Evolutionary conservation across 176 grass and related monocot genomes (phyloP).

Genomic region (Eleusine coracana): DNA sequence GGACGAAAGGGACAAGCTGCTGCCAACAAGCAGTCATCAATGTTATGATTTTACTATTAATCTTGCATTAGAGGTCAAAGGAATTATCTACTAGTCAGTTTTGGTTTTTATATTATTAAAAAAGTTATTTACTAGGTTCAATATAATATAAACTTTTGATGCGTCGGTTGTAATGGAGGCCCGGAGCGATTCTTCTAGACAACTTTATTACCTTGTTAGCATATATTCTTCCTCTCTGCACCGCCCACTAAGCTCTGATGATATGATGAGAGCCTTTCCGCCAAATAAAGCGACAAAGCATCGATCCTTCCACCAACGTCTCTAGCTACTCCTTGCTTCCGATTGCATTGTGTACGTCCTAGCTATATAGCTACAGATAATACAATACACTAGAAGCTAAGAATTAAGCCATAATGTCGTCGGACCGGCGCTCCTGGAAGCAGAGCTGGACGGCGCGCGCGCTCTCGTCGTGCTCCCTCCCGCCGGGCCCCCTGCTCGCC

Average conservation of each 20-base stretch:
- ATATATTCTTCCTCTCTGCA: background rate
- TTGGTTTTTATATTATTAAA: no score
- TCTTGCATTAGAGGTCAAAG: no score
- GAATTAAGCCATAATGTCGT: conserved; percentile 35
- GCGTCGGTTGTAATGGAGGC: no score
- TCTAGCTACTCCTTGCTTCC: background rate
- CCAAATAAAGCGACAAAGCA: background rate
- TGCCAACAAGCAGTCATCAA: conserved; percentile 42
- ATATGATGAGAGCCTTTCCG: background rate
- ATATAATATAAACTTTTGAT: no score
- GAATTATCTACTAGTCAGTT: no score
- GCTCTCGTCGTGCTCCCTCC: conserved; percentile 63
- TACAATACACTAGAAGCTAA: no score
- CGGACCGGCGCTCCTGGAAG: conserved; percentile 52
- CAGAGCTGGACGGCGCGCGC: conserved; percentile 57
- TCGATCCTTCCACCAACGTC: background rate
- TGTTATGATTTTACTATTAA: background rate
- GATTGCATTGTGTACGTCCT: background rate
- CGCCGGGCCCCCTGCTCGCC: conserved; percentile 60
- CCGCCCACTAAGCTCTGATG: background rate
- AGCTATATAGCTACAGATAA: background rate
- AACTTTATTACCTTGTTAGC: background rate
- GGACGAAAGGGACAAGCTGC: conserved; percentile 71
- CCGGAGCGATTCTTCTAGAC: no score
- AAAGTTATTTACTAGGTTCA: no score